A percentile compares a stretch with the other conserved stretches of the same genome.
phyloP scores from a whole-genome alignment of 805 yeast species.

The Starmerella vitae region DNA sequence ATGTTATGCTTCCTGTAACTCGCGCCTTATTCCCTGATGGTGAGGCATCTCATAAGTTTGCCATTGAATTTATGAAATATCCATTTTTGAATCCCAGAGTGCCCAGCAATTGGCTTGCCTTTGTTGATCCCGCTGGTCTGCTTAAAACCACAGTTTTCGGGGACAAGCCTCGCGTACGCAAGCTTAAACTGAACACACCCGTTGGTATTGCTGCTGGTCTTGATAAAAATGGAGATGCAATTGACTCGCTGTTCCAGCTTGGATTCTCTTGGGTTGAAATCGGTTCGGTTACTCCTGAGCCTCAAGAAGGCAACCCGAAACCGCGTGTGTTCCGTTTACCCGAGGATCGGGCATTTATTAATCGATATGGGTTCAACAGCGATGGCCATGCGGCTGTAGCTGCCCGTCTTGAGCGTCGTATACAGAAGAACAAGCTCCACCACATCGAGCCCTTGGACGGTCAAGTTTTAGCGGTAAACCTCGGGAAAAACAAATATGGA shows the following conservation, averaged over 20 bases:
- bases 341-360: slow-evolving; percentile 78
- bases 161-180: slow-evolving; percentile 20
- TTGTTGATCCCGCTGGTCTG: slow-evolving; percentile 23
- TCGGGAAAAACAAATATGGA: slow-evolving; percentile 87
- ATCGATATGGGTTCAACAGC: slow-evolving; percentile 90
- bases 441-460: slow-evolving; percentile 2
- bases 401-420: slow-evolving; percentile 52
- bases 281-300: slow-evolving; percentile 83
- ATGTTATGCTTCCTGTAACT: slow-evolving; percentile 61
- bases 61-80: slow-evolving; percentile 50
- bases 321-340: slow-evolving; percentile 84
- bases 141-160: slow-evolving; percentile 23
- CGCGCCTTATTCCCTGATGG: slow-evolving; percentile 54
- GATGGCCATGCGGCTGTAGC: slow-evolving; percentile 69
- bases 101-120: slow-evolving; percentile 21
- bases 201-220: slow-evolving; percentile 92
- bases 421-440: slow-evolving; percentile 28
- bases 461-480: slow-evolving; percentile 57
- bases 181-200: slow-evolving; percentile 47
- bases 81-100: slow-evolving; percentile 26
- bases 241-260: slow-evolving; percentile 59
- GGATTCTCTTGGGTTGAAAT: slow-evolving; percentile 89
- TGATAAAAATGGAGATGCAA: slow-evolving; percentile 85
- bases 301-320: slow-evolving; percentile 90
- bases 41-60: slow-evolving; percentile 73